phyloP scores from a whole-genome alignment of 108 stramenopile species.

The Nitzschia sp. region DNA sequence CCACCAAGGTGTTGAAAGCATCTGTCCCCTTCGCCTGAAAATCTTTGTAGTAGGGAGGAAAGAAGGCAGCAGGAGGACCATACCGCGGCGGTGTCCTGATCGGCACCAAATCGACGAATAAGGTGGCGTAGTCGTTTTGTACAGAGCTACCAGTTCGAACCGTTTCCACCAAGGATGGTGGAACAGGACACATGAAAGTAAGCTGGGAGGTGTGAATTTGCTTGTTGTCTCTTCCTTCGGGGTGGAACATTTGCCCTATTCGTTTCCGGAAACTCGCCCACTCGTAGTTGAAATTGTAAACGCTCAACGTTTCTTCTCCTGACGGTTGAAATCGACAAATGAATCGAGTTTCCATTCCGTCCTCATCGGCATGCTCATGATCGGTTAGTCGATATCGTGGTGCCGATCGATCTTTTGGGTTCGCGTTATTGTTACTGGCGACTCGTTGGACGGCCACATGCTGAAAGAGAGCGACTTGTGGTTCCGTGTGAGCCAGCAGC shows the following conservation, averaged over 20 bases:
- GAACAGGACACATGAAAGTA: conserved; percentile 83
- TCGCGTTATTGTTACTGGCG: background rate
- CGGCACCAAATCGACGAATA: conserved; percentile 82
- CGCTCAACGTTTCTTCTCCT: conserved; percentile 64
- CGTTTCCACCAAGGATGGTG: conserved; percentile 46
- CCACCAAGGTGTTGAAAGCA: conserved; percentile 51
- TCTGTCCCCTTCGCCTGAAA: conserved; percentile 21
- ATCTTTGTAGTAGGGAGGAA: conserved; percentile 61
- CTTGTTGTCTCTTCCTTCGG: conserved; percentile 78
- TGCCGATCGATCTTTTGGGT: background rate
- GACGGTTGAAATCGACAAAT: conserved; percentile 84
- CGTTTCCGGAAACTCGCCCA: conserved; percentile 79
- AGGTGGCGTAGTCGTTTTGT: conserved; percentile 47
- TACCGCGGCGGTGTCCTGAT: conserved; percentile 85
- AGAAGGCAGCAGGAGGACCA: conserved; percentile 64
- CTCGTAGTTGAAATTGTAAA: conserved; percentile 80
- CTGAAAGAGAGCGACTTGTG: conserved; percentile 82
- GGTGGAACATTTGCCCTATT: conserved; percentile 49
- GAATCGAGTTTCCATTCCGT: conserved; percentile 84
- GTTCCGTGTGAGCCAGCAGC: conserved; percentile 50
- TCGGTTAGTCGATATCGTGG: conserved; percentile 66
- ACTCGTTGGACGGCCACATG: conserved; percentile 81
- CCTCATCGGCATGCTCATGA: conserved; percentile 79
- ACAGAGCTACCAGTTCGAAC: conserved; percentile 61
- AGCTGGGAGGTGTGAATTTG: conserved; percentile 82